Evolutionary conservation across 1,284 basidiomycete genomes (phyloP), one percentile per base, ranked within the genome.

Genomic region (Ustilago sp.): DNA sequence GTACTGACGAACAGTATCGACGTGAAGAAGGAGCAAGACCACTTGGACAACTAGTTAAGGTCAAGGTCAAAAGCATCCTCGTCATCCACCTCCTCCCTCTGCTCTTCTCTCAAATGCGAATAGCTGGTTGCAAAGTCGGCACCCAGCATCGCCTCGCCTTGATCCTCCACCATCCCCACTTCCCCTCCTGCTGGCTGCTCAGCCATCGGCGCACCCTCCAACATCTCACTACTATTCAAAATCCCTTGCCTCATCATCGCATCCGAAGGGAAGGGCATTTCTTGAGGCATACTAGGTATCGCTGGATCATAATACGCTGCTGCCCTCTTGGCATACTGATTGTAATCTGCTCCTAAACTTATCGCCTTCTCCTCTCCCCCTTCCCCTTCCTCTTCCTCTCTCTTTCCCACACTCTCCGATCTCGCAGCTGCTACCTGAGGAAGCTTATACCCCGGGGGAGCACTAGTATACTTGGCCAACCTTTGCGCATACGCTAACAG

Each of bases 61-160:
- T 82, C 80, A 36, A 82, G 60, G 60, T 82, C 80, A 51, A 82
- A 80, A 2, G 77, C 80, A 56, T 82, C 79, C n/a, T 79, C 80
- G 31, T 79, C 79, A 23, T 80, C 80, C 41, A 74, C 74, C 43
- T 39, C 68, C 3, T 51, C 41, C 54, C 62, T 69, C 51, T 67
- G 67, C 63, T 65, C 55, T 47, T 77, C 58, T 28, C 71, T 56
- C 15, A 75, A 52, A 43, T 68, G 63, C 52, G 70, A 60, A 35
- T 68, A 79, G 0, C 71, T 61, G 0, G 65, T 60, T n/a, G 65
- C 55, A 56, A 68, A 71, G 39, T 75, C 73, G 3, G 52, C 47
- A 13, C 54, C 61, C 12, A 59, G 57, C 55, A 69, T 7, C 12
- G 48, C 6, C 38, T 60, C 68, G 15, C 58, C 67, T 7, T 53